phyloP scores from a whole-genome alignment of 2,329 filamentous ascomycete species.

The Pyrenophora tritici-repentis region DNA sequence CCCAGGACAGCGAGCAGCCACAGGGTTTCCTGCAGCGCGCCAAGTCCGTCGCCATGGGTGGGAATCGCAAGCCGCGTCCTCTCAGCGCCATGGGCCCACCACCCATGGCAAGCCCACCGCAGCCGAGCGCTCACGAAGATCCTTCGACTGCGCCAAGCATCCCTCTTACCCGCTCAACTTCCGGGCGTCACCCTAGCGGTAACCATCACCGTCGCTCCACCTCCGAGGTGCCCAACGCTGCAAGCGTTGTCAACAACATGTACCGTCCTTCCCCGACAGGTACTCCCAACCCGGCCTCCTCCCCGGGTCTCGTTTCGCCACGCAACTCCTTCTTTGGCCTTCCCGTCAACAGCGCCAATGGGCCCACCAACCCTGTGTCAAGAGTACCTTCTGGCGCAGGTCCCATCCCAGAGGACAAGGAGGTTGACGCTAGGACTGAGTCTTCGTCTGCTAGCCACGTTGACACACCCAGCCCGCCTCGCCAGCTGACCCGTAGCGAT shows the following conservation, averaged over 20 bases:
- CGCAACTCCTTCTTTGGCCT: slow-evolving; percentile 49
- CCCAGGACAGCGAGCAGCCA: slow-evolving; percentile 57
- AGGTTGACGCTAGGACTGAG: slow-evolving; percentile 35
- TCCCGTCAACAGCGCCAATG: slow-evolving; percentile 49
- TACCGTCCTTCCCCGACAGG: slow-evolving; percentile 64
- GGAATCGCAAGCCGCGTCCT: slow-evolving; percentile 51
- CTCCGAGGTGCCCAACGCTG: slow-evolving; percentile 62
- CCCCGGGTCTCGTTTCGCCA: slow-evolving; percentile 42
- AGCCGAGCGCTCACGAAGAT: slow-evolving; percentile 55
- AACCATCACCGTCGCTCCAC: slow-evolving; percentile 51
- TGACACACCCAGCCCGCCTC: slow-evolving; percentile 55
- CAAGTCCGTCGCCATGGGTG: slow-evolving; percentile 61
- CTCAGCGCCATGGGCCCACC: slow-evolving; percentile 42
- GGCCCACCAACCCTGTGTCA: slow-evolving; percentile 43
- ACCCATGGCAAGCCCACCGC: slow-evolving; percentile 34
- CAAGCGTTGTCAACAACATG: slow-evolving; percentile 85
- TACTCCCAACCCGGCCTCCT: slow-evolving; percentile 55
- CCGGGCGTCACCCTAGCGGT: slow-evolving; percentile 52
- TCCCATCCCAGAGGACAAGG: slow-evolving; percentile 41
- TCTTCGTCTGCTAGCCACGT: slow-evolving; percentile 33
- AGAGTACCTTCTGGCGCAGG: slow-evolving; percentile 43
- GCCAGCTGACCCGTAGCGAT: slow-evolving; percentile 59
- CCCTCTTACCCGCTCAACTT: slow-evolving; percentile 65
- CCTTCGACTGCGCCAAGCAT: slow-evolving; percentile 77
- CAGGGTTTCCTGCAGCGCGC: slow-evolving; percentile 61